phyloP scores from a whole-genome alignment of 2,329 filamentous ascomycete species.

The Exophiala lecanii-corni region DNA sequence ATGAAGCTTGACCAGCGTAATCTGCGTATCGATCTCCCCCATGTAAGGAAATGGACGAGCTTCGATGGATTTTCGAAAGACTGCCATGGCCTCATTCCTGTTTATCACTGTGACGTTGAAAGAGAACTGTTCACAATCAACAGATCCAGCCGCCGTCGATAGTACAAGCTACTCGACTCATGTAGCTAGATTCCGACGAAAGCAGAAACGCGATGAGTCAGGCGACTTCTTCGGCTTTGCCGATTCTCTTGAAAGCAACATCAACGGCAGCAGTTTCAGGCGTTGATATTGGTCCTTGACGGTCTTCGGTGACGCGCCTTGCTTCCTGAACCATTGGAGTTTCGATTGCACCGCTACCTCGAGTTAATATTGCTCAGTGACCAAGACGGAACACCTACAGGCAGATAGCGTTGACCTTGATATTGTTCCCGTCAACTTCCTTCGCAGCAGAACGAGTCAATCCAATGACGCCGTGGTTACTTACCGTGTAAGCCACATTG shows the following conservation, averaged over 20 bases:
- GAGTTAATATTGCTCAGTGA: neutral
- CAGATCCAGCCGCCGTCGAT: conserved; percentile 40
- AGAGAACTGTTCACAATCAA: no score
- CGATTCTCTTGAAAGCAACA: conserved; percentile 4
- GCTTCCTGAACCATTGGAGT: conserved; percentile 3
- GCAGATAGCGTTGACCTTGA: neutral
- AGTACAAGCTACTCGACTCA: conserved; percentile 41
- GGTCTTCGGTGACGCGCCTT: neutral
- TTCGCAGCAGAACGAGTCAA: conserved; percentile 30
- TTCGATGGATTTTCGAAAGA: no score
- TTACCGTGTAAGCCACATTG: conserved; percentile 39
- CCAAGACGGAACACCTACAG: conserved; percentile 1
- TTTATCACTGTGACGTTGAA: no score
- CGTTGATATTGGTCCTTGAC: neutral
- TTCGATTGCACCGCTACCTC: conserved; percentile 1
- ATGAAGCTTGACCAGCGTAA: no score
- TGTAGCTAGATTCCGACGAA: conserved; percentile 41
- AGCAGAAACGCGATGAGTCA: conserved; percentile 45
- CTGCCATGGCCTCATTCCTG: no score
- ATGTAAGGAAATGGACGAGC: no score
- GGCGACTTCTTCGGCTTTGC: conserved; percentile 31
- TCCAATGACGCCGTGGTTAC: conserved; percentile 40
- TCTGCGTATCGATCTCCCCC: no score
- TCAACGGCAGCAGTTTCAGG: neutral
- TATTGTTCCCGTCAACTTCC: neutral